phyloP scores from a whole-genome alignment of 2,329 filamentous ascomycete species.

The Teratosphaeria pseudoeucalypti region DNA sequence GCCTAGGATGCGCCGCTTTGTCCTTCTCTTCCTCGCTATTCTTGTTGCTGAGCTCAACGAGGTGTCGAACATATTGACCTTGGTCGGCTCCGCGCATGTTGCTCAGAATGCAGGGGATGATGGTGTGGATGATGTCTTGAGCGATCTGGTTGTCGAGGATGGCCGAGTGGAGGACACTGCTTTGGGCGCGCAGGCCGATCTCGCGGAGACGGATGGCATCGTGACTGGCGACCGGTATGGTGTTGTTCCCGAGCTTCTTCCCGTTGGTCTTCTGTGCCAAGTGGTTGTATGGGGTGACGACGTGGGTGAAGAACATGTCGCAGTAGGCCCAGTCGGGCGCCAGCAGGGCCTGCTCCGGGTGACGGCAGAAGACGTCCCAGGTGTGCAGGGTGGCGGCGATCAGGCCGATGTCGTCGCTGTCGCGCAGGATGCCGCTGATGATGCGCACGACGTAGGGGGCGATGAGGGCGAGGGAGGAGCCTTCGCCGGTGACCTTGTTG shows the following conservation, averaged over 20 bases:
- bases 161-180: constrained; percentile 69
- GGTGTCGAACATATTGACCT: constrained; percentile 55
- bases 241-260: constrained; percentile 24
- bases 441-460: constrained; percentile 72
- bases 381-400: constrained; percentile 80
- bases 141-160: constrained; percentile 64
- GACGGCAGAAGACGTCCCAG: constrained; percentile 77
- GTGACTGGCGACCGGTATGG: constrained; percentile 44
- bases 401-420: constrained; percentile 81
- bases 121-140: constrained; percentile 59
- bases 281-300: constrained; percentile 68
- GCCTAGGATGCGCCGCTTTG: constrained; percentile 54
- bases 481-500: constrained; percentile 48
- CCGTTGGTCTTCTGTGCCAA: constrained; percentile 57
- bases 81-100: constrained; percentile 63
- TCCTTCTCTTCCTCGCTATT: constrained; percentile 61
- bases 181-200: constrained; percentile 57
- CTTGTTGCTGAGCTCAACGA: constrained; percentile 56
- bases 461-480: constrained; percentile 78
- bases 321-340: constrained; percentile 79
- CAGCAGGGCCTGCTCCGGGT: constrained; percentile 77
- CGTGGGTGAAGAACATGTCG: constrained; percentile 62
- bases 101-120: constrained; percentile 76
- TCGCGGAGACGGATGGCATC: constrained; percentile 56
- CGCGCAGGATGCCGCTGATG: constrained; percentile 63